Evolutionary conservation across 2,329 filamentous ascomycete species (phyloP), one percentile per base, ranked within the genome.

Genomic region (Didymella exigua): DNA sequence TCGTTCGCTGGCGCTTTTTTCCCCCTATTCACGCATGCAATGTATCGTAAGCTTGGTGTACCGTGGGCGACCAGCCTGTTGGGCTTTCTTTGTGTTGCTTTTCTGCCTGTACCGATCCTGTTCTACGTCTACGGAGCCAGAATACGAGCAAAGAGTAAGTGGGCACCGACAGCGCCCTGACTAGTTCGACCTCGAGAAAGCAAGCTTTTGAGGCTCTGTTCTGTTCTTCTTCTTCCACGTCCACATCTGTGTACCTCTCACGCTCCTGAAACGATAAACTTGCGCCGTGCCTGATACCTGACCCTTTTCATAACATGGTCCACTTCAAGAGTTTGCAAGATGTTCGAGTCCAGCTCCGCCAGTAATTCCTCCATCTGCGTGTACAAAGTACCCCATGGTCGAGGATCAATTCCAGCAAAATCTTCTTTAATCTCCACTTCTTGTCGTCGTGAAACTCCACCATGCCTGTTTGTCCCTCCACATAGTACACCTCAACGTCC

Each of bases 1-100:
- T 79, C 76, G 14, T 61, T 77, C 0, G 79, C 82, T 49, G 81
- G 79, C 0, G 81, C 78, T 0, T 78, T 76, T 26, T 82, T 83
- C 43, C 81, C 81, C 1, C 68, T 83, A 1, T 81, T 82, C 52
- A 78, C 80, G 2, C 72, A 65, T 8, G 72, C 73, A 34, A 77
- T 91, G 78, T 75, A 74, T 30, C 60, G 63, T 2, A 72, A 62
- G 1, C 55, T 75, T 1, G 73, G 70, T 1, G 72, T 75, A 7
- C 55, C 66, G 3, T 75, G 72, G 72, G 73, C 73, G 2, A 69
- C 63, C 1, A 70, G 62, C 49, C 37, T 75, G 19, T 49, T 75
- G 24, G 72, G 57, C 0, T 74, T 75, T n/a, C 54, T 75, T 13
- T 71, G 69, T 31, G 62, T 72, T 23, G 63, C 54, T 0, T 70